phyloP scores from a whole-genome alignment of 495 filamentous ascomycete genomes.

The Podospora anserina region DNA sequence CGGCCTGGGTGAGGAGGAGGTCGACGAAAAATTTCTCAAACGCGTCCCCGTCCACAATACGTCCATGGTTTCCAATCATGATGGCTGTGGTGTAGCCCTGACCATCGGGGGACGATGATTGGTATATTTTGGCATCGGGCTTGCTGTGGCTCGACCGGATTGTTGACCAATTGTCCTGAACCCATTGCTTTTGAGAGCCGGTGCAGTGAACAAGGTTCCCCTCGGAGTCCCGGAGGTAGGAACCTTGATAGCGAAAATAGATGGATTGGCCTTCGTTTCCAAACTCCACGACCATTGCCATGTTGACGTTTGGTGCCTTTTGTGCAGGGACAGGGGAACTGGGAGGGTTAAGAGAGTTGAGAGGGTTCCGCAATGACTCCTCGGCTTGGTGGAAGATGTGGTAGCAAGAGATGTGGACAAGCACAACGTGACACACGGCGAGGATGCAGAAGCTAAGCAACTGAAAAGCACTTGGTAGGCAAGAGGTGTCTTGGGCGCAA shows the following conservation, averaged over 20 bases:
- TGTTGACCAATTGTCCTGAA: slow-evolving; percentile 12
- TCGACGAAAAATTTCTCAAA: slow-evolving; percentile 18
- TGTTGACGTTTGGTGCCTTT: background rate
- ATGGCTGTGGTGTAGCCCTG: slow-evolving; percentile 5
- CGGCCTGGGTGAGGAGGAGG: slow-evolving; percentile 17
- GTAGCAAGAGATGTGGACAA: background rate
- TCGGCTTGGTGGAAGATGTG: background rate
- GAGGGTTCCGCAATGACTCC: background rate
- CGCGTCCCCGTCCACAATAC: background rate
- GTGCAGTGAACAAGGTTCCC: slow-evolving; percentile 10
- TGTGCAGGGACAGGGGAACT: background rate
- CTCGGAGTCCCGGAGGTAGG: background rate
- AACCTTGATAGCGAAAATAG: slow-evolving; percentile 16
- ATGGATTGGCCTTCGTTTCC: slow-evolving; percentile 20
- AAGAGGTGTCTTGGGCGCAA: background rate
- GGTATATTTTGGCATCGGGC: slow-evolving; percentile 12
- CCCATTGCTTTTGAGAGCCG: slow-evolving; percentile 12
- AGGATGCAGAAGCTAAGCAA: background rate
- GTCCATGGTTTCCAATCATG: background rate
- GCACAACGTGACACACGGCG: background rate
- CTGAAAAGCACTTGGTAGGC: background rate
- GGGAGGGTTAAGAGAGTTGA: no score
- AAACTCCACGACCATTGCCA: slow-evolving; percentile 19
- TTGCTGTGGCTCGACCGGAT: background rate
- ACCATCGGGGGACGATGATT: background rate